phyloP scores from a whole-genome alignment of 345 rosid genomes.

The Salix purpurea region DNA sequence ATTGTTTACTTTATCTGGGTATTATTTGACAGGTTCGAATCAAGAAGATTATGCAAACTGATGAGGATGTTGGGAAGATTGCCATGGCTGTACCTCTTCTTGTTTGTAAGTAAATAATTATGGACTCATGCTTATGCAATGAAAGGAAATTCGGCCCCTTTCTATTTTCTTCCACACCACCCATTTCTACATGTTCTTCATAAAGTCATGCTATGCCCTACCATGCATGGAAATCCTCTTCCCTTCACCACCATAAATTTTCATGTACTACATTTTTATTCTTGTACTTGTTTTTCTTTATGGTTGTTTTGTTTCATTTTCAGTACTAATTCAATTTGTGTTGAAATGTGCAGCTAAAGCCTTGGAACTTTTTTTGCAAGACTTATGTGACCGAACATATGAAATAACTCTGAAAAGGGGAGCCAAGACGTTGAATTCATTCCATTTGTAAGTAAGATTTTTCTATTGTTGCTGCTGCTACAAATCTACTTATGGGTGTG shows the following conservation, averaged over 20 bases:
- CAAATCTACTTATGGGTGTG: background rate
- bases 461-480: background rate
- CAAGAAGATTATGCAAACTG: constrained; percentile 81
- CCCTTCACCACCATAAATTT: background rate
- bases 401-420: constrained; percentile 51
- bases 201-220: background rate
- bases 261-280: background rate
- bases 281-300: background rate
- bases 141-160: background rate
- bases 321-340: background rate
- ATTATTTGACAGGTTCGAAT: constrained; percentile 45
- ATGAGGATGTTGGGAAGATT: constrained; percentile 76
- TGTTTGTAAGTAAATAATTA: constrained; percentile 48
- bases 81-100: constrained; percentile 81
- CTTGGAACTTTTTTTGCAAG: constrained; percentile 67
- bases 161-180: background rate
- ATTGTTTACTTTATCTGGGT: background rate
- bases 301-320: background rate
- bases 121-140: background rate
- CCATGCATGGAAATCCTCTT: background rate
- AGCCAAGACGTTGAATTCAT: constrained; percentile 52
- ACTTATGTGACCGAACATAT: constrained; percentile 66
- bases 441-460: constrained; percentile 48
- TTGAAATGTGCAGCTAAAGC: constrained; percentile 55
- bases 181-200: background rate